Conservation (phyloP, 164 flowering plant species). For the Piper longum region DNA sequence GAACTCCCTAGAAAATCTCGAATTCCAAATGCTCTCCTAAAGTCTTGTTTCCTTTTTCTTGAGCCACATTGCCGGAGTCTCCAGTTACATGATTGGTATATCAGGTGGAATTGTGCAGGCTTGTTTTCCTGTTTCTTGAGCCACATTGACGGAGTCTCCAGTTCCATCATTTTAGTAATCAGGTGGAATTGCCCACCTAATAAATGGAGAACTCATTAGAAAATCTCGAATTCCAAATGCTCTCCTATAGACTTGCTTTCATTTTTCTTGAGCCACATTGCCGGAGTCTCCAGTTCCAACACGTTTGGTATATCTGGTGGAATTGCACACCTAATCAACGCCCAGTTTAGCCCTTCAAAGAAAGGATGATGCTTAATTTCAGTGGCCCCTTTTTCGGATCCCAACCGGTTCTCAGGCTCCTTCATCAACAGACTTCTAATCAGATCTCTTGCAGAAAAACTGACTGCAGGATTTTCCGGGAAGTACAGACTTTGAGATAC, state of each 20-base stretch:
- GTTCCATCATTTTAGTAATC: conserved; percentile 39
- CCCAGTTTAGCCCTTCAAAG: conserved; percentile 82
- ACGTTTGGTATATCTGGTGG: conserved; percentile 63
- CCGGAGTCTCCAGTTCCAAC: conserved; percentile 17
- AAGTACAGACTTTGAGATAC: conserved; percentile 54
- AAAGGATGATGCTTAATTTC: conserved; percentile 77
- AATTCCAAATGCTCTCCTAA: too few species aligned
- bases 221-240: conserved; percentile 44
- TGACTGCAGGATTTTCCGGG: conserved; percentile 42
- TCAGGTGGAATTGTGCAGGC: too few species aligned
- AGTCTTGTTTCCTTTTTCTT: too few species aligned
- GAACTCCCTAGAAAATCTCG: too few species aligned
- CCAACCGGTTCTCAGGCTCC: conserved; percentile 67
- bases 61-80: too few species aligned
- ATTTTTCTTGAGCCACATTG: conserved; percentile 9
- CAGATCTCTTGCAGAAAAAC: conserved; percentile 58
- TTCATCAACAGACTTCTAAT: conserved; percentile 48
- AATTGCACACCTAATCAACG: conserved; percentile 53
- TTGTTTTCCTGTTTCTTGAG: background rate
- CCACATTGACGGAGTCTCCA: conserved; percentile 9
- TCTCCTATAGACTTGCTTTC: conserved; percentile 20
- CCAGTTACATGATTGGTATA: too few species aligned
- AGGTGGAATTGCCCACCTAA: conserved; percentile 66
- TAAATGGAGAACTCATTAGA: conserved; percentile 19
- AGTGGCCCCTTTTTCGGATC: conserved; percentile 65